Evolutionary conservation across 2,329 filamentous ascomycete genomes (phyloP), one percentile per base, ranked within the genome.

Genomic region (Ascochyta lentis): DNA sequence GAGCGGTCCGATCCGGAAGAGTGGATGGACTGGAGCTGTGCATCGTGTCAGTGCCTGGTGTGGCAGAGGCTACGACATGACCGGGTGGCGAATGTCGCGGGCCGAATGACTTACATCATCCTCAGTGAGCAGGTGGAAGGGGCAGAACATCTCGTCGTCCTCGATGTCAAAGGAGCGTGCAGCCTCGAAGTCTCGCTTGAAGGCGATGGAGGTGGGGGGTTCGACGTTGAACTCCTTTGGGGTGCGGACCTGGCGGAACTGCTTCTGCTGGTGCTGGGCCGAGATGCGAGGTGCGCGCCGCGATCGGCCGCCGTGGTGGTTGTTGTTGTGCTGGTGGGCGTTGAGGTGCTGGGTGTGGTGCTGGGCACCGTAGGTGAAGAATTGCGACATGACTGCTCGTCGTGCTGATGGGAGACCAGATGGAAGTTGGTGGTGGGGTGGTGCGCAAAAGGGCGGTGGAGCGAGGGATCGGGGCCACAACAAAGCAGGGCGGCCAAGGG

Each of bases 141-240:
- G 94, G 79, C 93, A 97, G 78, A 98, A 98, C 77, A 96, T 89
- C 79, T 96, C 84, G 76, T 98, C 94, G 75, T 98, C 94, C 72
- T 97, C 94, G 60, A 98, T 84, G 68, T 98, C 94, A 72, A 98
- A 98, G 9, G 93, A 96, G 56, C 92, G 87, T 56, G 91, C 92
- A 62, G 92, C 90, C 80, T 98, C 93, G 67, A 96, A 96, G 72
- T 92, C 89, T 65, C 86, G 86, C 67, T 94, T 90, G 81, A 96
- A 97, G 60, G 88, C 86, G 58, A 85, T 84, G 57, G 96, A 82
- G 46, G 88, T 85, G 19, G 87, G 86, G n/a, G 89, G 84, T 77
- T 96, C 92, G 67, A 87, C 87, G 61, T 92, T 80, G 60, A 74
- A 74, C 76, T 96, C 92, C 78, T 96, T 93, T 79, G 94, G 91